Conservation (phyloP, 2,329 filamentous ascomycete species). For the Dactylonectria estremocensis region DNA sequence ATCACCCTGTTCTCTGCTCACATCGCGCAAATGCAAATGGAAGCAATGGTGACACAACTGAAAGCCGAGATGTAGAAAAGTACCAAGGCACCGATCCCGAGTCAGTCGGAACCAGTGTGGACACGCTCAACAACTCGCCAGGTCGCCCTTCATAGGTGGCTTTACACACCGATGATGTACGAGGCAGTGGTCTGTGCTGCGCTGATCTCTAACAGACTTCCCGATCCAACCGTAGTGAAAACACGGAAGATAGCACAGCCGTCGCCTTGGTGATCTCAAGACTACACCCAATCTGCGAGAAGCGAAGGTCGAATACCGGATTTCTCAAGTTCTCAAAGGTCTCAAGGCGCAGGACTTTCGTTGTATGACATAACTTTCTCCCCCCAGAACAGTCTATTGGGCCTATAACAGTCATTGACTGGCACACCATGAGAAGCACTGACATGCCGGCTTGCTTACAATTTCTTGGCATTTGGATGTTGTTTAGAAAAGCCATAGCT, state of each 20-base stretch:
- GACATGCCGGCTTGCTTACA: conserved; percentile 76
- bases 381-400: conserved; percentile 37
- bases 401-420: conserved; percentile 79
- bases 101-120: too few relatives aligned
- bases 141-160: conserved; percentile 67
- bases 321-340: conserved; percentile 78
- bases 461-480: conserved; percentile 73
- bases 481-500: conserved; percentile 74
- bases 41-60: conserved; percentile 79
- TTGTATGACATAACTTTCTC: neutral
- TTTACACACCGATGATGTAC: conserved; percentile 82
- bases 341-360: conserved; percentile 78
- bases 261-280: conserved; percentile 77
- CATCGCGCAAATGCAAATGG: conserved; percentile 80
- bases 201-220: conserved; percentile 74
- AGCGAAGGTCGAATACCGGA: conserved; percentile 71
- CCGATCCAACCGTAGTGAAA: conserved; percentile 78
- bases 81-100: neutral
- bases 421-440: conserved; percentile 74
- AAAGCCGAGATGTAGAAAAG: conserved; percentile 68
- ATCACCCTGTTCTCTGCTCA: conserved; percentile 40
- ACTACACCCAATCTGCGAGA: conserved; percentile 81
- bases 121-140: conserved; percentile 59
- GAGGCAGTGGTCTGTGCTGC: conserved; percentile 74
- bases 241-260: conserved; percentile 75